Base-by-base conservation (phyloP, 1,139 yeast species). In the Hansenula sp. region DNA sequence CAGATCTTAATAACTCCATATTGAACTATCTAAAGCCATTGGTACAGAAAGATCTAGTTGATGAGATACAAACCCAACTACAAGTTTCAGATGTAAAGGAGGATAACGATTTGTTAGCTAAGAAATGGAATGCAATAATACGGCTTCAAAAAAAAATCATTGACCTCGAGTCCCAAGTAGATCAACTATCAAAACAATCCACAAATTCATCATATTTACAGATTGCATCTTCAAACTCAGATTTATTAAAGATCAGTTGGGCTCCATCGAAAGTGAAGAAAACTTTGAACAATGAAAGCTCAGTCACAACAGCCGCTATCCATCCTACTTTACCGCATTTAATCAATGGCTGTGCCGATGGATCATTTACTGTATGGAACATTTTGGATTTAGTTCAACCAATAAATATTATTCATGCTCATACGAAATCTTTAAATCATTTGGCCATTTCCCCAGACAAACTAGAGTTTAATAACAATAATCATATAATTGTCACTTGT, bases 121-220 rank as follows among this genome's bases (percentile, higher is more conserved):
- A 84, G 65, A 91, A 90, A 66, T 91, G 98, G 98, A 75, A 86
- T 1, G 84, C 96, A 0, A 94, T 91, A 6, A 71, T 88, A 31
- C 70, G 96, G 42, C 70, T 91, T 35, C 97, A 91, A 63, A 77
- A 83, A 50, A 77, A 79, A 56, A 82, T 90, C 40, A 68, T 84
- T 46, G 94, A 84, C 45, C 63, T 74, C 32, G 77, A 73, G 46
- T 41, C 52, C 5, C 59, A 58, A 38, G 44, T 56, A 8, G 51
- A 53, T 17, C 55, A 53, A 34, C 44, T 50, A 25, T 36, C 56
- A 13, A 48, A 51, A 36, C 43, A 36, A n/a, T 36, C 51, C 25
- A 15, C 31, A 4, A 42, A 47, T 12, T 43, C 40, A 28, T 47
- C 41, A 30, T 39, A 33, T 38, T 21, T 53, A 46, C 41, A 58